phyloP scores from a whole-genome alignment of 768 basidiomycete species.

The Tulasnella sp. region DNA sequence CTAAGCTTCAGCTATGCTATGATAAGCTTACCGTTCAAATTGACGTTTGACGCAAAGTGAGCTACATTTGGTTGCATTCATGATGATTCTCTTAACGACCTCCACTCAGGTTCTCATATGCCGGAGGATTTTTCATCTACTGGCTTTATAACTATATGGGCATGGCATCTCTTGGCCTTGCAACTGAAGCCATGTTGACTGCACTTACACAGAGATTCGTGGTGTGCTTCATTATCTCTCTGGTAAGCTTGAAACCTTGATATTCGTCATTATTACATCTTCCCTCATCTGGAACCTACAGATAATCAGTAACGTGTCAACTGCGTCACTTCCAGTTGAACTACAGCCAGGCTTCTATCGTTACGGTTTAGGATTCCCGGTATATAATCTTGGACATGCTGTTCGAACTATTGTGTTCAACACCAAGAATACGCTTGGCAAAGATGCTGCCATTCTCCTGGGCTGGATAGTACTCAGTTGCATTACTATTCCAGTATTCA shows the following conservation, averaged over 20 bases:
- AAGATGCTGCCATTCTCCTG: slow-evolving; percentile 26
- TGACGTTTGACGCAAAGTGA: slow-evolving; percentile 31
- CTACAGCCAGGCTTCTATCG: slow-evolving; percentile 26
- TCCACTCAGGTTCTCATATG: slow-evolving; percentile 20
- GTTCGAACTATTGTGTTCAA: slow-evolving; percentile 51
- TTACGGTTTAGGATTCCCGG: slow-evolving; percentile 49
- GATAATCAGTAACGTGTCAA: slow-evolving; percentile 42
- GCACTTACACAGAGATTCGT: slow-evolving; percentile 27
- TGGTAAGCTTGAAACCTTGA: slow-evolving; percentile 18
- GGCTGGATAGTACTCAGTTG: slow-evolving; percentile 22
- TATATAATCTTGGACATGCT: slow-evolving; percentile 54
- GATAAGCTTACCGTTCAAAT: slow-evolving; percentile 32
- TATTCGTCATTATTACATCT: not conserved
- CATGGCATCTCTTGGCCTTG: slow-evolving; percentile 26
- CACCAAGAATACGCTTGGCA: slow-evolving; percentile 40
- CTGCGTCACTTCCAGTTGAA: slow-evolving; percentile 41
- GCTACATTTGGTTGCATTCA: slow-evolving; percentile 17
- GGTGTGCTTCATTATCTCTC: slow-evolving; percentile 26
- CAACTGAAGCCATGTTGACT: slow-evolving; percentile 28
- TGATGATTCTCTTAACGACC: not conserved
- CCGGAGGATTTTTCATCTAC: slow-evolving; percentile 29
- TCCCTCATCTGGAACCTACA: slow-evolving; percentile 19
- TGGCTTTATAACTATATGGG: slow-evolving; percentile 25
- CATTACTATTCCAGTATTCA: slow-evolving; percentile 4
- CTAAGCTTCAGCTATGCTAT: slow-evolving; percentile 33